Base-by-base conservation (phyloP, 306 rosid genomes). In the Ochetophila trinervis region DNA sequence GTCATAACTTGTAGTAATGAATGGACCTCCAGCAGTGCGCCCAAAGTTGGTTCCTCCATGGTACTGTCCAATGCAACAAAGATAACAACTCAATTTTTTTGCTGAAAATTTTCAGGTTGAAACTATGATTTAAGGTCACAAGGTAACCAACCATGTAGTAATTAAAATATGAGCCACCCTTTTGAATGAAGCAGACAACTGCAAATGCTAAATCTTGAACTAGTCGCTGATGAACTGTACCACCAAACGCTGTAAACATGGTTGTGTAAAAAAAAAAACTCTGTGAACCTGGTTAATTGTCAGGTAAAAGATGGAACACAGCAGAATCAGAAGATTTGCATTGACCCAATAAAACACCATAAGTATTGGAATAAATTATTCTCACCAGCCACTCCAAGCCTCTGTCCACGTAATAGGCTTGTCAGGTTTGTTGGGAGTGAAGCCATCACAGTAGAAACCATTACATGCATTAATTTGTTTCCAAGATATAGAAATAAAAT, bases 31-130 rank as follows among this genome's bases (percentile, higher is more conserved):
- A 72, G 98, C 93, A 34, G 95, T 82, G 71, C 98, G 87, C 72
- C 98, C 98, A 16, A 92, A 92, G 77, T 92, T 92, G 57, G 98
- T 92, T 82, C 98, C 98, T 80, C 98, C 98, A 57, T 92, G 96
- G 72, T 92, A 92, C 98, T 92, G 77, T 59, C 67, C 84, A 53
- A 67, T 62, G 62, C 61, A 74, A 71, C 15, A 69, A 47, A 76
- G 3, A 74, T 58, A 18, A 55, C 8, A 27, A 47, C 58, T 65
- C 75, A 54, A 67, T 21, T 8, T 8, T 37, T 62, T 23, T 19
- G 54, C 51, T 20, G n/a, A n/a, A n/a, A n/a, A n/a, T n/a, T n/a
- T n/a, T n/a, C n/a, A n/a, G n/a, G n/a, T n/a, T n/a, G n/a, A n/a
- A n/a, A n/a, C n/a, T n/a, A n/a, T n/a, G n/a, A n/a, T n/a, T n/a